phyloP scores from a whole-genome alignment of 2,329 filamentous ascomycete species.

The Achaetomium macrosporum region DNA sequence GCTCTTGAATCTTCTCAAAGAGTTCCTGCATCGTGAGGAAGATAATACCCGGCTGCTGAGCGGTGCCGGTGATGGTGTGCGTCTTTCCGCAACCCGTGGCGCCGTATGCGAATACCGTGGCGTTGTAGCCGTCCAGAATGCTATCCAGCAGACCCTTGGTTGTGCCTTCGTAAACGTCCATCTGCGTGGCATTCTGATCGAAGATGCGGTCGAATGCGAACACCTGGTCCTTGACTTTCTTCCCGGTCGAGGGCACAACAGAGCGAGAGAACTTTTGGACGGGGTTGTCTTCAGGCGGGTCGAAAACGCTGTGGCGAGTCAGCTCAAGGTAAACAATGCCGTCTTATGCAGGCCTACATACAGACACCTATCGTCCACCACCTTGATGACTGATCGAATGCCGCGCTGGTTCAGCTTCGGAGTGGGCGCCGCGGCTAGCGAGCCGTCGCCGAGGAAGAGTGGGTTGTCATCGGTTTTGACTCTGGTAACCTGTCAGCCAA shows the following conservation, averaged over 20 bases:
- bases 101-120: conserved; percentile 96
- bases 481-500: conserved; percentile 30
- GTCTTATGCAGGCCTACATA: conserved; percentile 37
- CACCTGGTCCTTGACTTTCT: conserved; percentile 93
- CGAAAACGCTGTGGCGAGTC: conserved; percentile 70
- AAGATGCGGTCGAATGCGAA: conserved; percentile 97
- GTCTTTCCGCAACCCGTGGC: conserved; percentile 98
- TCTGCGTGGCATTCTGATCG: conserved; percentile 88
- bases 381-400: conserved; percentile 86
- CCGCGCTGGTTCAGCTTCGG: conserved; percentile 83
- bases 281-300: conserved; percentile 90
- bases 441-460: conserved; percentile 93
- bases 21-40: conserved; percentile 99
- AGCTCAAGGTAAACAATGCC: not conserved
- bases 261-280: conserved; percentile 82
- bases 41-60: conserved; percentile 92
- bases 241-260: conserved; percentile 68
- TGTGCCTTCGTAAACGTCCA: conserved; percentile 91
- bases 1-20: conserved; percentile 90
- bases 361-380: conserved; percentile 94
- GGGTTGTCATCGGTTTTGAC: conserved; percentile 74
- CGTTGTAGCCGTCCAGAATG: conserved; percentile 96
- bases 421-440: conserved; percentile 76
- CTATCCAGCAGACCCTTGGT: conserved; percentile 87
- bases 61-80: conserved; percentile 90